Evolutionary conservation across 2,329 filamentous ascomycete genomes (phyloP).

Genomic region (Nemania abortiva): DNA sequence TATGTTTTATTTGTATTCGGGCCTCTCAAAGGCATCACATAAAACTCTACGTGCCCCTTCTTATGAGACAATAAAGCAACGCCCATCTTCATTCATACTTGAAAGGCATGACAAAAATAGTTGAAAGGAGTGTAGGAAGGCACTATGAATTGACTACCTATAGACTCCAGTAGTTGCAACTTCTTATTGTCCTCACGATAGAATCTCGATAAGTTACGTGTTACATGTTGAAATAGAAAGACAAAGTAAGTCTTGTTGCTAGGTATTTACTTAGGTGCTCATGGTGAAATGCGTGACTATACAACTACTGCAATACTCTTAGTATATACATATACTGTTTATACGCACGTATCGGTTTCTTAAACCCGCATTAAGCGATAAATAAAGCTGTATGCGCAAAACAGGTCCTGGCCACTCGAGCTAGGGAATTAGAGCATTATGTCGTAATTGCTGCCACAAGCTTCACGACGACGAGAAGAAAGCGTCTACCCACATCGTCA

Average conservation of each 20-base stretch:
- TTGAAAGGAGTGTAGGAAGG: background rate
- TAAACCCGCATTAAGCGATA: too few species aligned
- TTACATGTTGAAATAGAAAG: background rate
- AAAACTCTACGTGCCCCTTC: background rate
- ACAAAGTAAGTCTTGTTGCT: background rate
- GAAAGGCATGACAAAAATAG: background rate
- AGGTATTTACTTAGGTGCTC: too few species aligned
- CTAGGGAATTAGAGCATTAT: background rate
- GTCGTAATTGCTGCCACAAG: background rate
- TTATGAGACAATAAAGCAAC: constrained; percentile 1
- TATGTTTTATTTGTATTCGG: background rate
- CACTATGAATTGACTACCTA: too few species aligned
- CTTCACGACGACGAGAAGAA: background rate
- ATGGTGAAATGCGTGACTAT: too few species aligned
- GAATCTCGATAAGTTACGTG: background rate
- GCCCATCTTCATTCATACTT: background rate
- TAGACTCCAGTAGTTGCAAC: background rate
- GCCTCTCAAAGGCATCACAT: constrained; percentile 1
- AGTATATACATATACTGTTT: too few species aligned
- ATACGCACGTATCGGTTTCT: too few species aligned
- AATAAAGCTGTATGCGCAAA: background rate
- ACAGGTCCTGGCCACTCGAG: background rate
- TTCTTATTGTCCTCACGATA: background rate
- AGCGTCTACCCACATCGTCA: background rate
- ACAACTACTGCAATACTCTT: too few species aligned